Conservation (phyloP, 2,329 filamentous ascomycete species). For the Fusarium clavum region DNA sequence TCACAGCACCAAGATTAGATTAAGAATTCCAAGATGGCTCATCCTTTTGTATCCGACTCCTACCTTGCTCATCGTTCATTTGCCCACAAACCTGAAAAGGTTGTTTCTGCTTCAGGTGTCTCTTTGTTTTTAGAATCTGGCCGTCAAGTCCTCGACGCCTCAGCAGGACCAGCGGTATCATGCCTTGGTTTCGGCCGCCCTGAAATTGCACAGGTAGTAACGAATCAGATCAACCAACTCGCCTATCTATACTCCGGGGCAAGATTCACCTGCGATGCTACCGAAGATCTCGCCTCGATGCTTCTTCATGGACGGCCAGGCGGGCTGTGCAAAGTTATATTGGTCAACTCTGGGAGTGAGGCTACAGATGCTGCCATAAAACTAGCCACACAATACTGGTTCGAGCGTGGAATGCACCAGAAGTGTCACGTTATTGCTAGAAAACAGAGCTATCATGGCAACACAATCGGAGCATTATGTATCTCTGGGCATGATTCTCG, state of each 20-base stretch:
- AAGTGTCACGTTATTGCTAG: conserved; percentile 55
- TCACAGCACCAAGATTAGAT: background rate
- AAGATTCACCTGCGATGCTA: conserved; percentile 31
- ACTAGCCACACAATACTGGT: conserved; percentile 51
- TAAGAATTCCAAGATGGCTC: background rate
- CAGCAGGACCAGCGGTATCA: background rate
- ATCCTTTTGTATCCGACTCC: background rate
- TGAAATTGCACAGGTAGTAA: conserved; percentile 1
- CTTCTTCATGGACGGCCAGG: conserved; percentile 38
- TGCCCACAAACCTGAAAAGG: background rate
- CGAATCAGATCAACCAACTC: conserved; percentile 13
- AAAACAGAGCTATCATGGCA: conserved; percentile 62
- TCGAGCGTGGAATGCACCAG: conserved; percentile 53
- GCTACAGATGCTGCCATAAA: background rate
- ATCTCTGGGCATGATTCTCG: conserved; percentile 47
- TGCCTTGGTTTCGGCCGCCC: conserved; percentile 3
- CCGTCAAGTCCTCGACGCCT: conserved; percentile 2
- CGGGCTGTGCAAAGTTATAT: conserved; percentile 2
- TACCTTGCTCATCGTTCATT: conserved; percentile 3
- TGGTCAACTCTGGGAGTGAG: conserved; percentile 6
- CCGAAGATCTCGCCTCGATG: conserved; percentile 47
- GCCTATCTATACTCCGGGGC: conserved; percentile 32
- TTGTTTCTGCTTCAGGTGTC: conserved; percentile 1
- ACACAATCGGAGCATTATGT: conserved; percentile 60
- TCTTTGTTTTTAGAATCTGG: conserved; percentile 8